A percentile compares a stretch with the other conserved stretches of the same genome.
Evolutionary conservation across 2,329 filamentous ascomycete genomes (phyloP).

Genomic region (Epichloe uncinata): DNA sequence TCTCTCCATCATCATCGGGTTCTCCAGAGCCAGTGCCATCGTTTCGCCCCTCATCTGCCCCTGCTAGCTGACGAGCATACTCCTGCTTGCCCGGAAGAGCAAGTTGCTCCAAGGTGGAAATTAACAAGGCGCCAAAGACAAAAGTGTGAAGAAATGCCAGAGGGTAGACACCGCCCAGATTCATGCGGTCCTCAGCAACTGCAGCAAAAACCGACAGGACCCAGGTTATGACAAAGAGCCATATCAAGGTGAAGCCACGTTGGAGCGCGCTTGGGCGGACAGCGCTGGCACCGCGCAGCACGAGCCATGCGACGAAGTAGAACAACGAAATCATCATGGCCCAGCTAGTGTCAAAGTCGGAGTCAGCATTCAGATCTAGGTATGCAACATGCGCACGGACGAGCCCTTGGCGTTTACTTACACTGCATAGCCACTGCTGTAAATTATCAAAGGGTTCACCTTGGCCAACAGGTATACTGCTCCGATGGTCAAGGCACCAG

Average conservation of each 20-base stretch:
- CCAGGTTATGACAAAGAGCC: conserved; percentile 72
- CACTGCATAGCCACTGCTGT: conserved; percentile 76
- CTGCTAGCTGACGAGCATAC: conserved; percentile 48
- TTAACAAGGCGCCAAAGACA: conserved; percentile 58
- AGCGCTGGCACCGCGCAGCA: conserved; percentile 65
- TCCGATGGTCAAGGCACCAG: conserved; percentile 55
- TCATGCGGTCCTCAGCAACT: conserved; percentile 60
- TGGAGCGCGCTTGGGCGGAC: conserved; percentile 78
- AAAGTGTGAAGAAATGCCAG: conserved; percentile 68
- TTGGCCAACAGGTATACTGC: conserved; percentile 65
- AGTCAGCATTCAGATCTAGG: conserved; percentile 8
- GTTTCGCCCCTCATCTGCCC: conserved; percentile 29
- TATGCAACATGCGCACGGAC: neutral
- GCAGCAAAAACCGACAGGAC: conserved; percentile 56
- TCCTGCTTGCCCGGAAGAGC: conserved; percentile 57
- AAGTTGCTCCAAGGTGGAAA: conserved; percentile 72
- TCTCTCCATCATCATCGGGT: conserved; percentile 2
- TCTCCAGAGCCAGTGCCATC: conserved; percentile 17
- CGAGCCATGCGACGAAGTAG: conserved; percentile 69
- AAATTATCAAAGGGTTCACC: conserved; percentile 80
- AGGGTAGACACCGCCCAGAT: conserved; percentile 66
- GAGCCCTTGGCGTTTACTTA: conserved; percentile 16
- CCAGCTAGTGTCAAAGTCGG: conserved; percentile 36
- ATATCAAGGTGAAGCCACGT: conserved; percentile 65
- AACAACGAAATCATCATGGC: conserved; percentile 74